phyloP scores from a whole-genome alignment of 2,329 filamentous ascomycete species.

The Metarhizium album region DNA sequence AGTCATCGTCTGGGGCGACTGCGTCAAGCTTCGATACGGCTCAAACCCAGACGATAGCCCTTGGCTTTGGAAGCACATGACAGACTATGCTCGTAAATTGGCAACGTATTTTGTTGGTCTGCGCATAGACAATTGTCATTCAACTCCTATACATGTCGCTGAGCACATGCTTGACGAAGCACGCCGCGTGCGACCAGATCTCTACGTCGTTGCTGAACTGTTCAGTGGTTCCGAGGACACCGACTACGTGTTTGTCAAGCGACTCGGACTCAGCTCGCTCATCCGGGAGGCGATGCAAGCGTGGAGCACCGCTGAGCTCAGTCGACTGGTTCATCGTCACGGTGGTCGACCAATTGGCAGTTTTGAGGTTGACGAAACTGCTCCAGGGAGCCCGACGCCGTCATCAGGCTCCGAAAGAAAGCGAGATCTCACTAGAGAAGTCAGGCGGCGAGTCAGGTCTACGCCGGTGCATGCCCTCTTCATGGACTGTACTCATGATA shows the following conservation, averaged over 20 bases:
- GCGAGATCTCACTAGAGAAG: slow-evolving; percentile 40
- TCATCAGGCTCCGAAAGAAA: slow-evolving; percentile 19
- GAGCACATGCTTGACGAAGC: slow-evolving; percentile 93
- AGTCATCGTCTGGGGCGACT: slow-evolving; percentile 97
- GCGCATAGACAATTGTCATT: slow-evolving; percentile 96
- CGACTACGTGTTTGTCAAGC: slow-evolving; percentile 92
- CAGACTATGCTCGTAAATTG: slow-evolving; percentile 79
- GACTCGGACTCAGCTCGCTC: slow-evolving; percentile 79
- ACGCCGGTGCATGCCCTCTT: slow-evolving; percentile 87
- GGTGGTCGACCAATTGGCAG: slow-evolving; percentile 92
- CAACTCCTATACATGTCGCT: slow-evolving; percentile 86
- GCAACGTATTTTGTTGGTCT: slow-evolving; percentile 93
- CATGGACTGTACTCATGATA: slow-evolving; percentile 99
- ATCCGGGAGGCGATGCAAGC: slow-evolving; percentile 98
- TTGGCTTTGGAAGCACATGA: slow-evolving; percentile 94
- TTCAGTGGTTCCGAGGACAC: slow-evolving; percentile 94
- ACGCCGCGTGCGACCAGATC: slow-evolving; percentile 72
- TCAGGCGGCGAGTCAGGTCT: slow-evolving; percentile 73
- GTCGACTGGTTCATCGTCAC: slow-evolving; percentile 84
- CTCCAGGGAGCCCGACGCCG: slow-evolving; percentile 42
- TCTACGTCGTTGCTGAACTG: slow-evolving; percentile 88
- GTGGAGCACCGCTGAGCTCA: slow-evolving; percentile 90
- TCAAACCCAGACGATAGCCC: slow-evolving; percentile 71
- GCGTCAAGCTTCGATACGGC: slow-evolving; percentile 92
- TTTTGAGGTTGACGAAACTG: slow-evolving; percentile 86